Percentiles rank a stretch among this genome's conserved stretches.
Conservation (phyloP, 768 basidiomycete genomes). For the Suillus cothurnatus region DNA sequence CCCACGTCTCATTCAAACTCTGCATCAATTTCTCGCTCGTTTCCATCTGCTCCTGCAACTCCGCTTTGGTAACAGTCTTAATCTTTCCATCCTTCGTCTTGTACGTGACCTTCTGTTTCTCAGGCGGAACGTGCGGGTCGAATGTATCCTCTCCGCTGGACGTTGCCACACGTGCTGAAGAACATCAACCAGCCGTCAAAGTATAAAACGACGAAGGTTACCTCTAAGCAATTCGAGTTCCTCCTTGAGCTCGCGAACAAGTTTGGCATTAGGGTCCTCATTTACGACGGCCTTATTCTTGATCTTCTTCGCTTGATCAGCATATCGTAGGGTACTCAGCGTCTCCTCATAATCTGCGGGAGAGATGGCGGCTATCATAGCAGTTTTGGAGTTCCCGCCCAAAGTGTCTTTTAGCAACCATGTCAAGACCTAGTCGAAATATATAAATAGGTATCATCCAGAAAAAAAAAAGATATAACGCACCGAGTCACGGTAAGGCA, state of each 20-base stretch:
- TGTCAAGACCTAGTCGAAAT: conserved; percentile 73
- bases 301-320: conserved; percentile 99
- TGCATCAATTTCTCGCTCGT: conserved; percentile 95
- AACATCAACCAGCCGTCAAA: conserved; percentile 14
- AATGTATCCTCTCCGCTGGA: conserved; percentile 72
- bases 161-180: conserved; percentile 71
- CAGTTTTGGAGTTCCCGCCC: conserved; percentile 96
- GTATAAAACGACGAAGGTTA: conserved; percentile 33
- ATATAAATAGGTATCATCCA: neutral
- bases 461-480: conserved; percentile 28
- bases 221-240: conserved; percentile 92
- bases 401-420: conserved; percentile 98
- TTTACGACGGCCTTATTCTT: conserved; percentile 99
- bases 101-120: conserved; percentile 95
- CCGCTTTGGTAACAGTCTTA: conserved; percentile 96
- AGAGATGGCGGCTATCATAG: conserved; percentile 99
- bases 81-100: conserved; percentile 90
- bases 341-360: conserved; percentile 99
- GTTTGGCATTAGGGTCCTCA: conserved; percentile 99
- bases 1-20: conserved; percentile 93
- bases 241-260: conserved; percentile 98
- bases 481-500: conserved; percentile 97
- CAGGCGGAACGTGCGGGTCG: conserved; percentile 88
- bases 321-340: conserved; percentile 93
- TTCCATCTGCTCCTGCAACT: conserved; percentile 96